phyloP scores from a whole-genome alignment of 345 rosid species.

The Passiflora organensis region DNA sequence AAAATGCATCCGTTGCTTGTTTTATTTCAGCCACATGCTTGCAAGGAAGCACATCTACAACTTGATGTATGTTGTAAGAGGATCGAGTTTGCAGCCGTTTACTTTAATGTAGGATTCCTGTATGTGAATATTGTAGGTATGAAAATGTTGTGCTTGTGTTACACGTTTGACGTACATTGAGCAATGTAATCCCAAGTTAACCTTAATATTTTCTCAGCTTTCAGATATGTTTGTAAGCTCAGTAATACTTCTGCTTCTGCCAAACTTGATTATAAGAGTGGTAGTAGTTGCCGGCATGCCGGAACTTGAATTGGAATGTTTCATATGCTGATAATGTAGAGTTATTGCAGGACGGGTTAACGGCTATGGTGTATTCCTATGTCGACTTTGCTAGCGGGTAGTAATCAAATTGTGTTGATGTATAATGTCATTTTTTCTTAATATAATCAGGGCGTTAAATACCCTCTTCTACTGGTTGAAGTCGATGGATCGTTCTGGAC shows the following conservation, averaged over 20 bases:
- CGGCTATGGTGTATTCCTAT: too few species aligned
- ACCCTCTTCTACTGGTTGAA: too few species aligned
- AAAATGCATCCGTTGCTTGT: constrained; percentile 44
- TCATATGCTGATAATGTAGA: too few species aligned
- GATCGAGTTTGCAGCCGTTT: constrained; percentile 35
- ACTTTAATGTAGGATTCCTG: constrained; percentile 23
- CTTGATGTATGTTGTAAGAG: constrained; percentile 33
- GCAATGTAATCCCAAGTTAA: constrained; percentile 28
- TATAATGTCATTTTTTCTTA: too few species aligned
- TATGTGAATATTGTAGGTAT: constrained; percentile 60
- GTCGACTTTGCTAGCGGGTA: too few species aligned
- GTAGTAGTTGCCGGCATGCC: too few species aligned
- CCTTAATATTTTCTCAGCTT: too few species aligned
- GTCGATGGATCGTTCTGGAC: too few species aligned
- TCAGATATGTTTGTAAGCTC: background rate
- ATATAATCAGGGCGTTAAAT: too few species aligned
- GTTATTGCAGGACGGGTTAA: too few species aligned
- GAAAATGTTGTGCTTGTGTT: constrained; percentile 34
- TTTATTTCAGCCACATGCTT: constrained; percentile 44
- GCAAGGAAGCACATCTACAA: constrained; percentile 33
- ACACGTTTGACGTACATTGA: constrained; percentile 23
- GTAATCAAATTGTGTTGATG: too few species aligned
- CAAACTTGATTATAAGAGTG: background rate
- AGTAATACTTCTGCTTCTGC: background rate
- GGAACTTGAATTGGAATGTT: too few species aligned